These are phyloP conservation scores for Yamadazyma epiphylla DNA, from an alignment of 1,139 yeast species.

Conservation along the genomic window DNA sequence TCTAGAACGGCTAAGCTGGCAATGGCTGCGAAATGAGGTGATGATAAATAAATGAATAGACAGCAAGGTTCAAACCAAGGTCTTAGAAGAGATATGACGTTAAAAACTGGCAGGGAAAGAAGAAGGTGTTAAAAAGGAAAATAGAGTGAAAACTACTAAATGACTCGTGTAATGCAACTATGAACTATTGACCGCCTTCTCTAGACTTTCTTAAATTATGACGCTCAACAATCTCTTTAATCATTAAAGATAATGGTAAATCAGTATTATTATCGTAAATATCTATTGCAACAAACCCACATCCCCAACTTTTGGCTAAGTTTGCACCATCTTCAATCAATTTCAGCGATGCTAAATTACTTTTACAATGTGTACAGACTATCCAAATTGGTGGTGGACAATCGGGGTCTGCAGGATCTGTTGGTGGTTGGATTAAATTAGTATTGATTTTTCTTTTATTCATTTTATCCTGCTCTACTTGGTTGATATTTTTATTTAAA, in stretches of 20 bases:
- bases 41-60: too few relatives aligned
- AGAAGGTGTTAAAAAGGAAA: too few relatives aligned
- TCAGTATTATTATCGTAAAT: constrained; percentile 48
- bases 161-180: too few relatives aligned
- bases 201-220: constrained; percentile 17
- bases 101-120: too few relatives aligned
- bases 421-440: constrained; percentile 17
- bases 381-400: constrained; percentile 67
- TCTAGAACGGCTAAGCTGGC: too few relatives aligned
- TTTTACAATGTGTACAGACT: constrained; percentile 58
- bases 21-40: neutral
- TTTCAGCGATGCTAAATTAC: constrained; percentile 54
- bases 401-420: constrained; percentile 45
- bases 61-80: too few relatives aligned
- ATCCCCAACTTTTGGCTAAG: constrained; percentile 57
- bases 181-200: too few relatives aligned
- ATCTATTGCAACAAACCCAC: constrained; percentile 62
- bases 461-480: constrained; percentile 14
- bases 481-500: constrained; percentile 32
- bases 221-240: constrained; percentile 56
- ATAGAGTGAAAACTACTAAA: too few relatives aligned
- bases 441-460: constrained; percentile 14
- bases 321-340: constrained; percentile 53
- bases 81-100: too few relatives aligned
- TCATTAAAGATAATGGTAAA: constrained; percentile 49